Percentiles rank a stretch among this genome's conserved stretches.
These are phyloP conservation scores for Sicyos baderoa DNA, from an alignment of 306 rosid genomes.

Conservation along the genomic window DNA sequence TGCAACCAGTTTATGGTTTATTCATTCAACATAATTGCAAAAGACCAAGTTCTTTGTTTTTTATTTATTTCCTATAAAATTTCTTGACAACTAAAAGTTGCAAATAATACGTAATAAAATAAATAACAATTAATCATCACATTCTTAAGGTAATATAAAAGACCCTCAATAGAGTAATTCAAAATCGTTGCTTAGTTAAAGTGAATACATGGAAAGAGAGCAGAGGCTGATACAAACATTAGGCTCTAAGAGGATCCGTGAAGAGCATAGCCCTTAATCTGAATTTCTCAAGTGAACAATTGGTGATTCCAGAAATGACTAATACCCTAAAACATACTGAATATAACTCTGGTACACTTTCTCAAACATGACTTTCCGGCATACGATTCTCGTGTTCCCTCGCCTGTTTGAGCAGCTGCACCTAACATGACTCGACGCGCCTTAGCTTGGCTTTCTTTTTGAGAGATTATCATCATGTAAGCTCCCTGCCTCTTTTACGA, in stretches of 20 bases:
- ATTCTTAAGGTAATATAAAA: background rate
- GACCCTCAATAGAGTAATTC: slow-evolving; percentile 1
- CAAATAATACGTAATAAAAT: no score
- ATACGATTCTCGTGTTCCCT: slow-evolving; percentile 41
- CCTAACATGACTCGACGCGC: slow-evolving; percentile 26
- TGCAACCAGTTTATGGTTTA: no score
- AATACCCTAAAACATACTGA: background rate
- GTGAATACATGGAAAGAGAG: slow-evolving; percentile 11
- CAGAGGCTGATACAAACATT: slow-evolving; percentile 1
- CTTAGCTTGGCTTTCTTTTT: slow-evolving; percentile 59
- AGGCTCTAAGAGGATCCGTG: slow-evolving; percentile 7
- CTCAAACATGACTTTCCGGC: slow-evolving; percentile 13
- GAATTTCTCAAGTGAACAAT: slow-evolving; percentile 2
- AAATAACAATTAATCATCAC: background rate
- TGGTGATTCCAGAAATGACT: slow-evolving; percentile 1
- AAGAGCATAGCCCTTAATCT: slow-evolving; percentile 5
- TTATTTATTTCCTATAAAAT: no score
- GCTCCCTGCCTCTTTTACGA: slow-evolving; percentile 69
- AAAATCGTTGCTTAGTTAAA: slow-evolving; percentile 1
- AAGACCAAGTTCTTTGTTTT: no score
- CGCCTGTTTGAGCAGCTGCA: slow-evolving; percentile 31
- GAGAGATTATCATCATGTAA: slow-evolving; percentile 39
- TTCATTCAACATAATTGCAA: no score
- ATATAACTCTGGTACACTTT: background rate
- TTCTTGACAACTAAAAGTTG: no score